Base-by-base conservation (phyloP, 2,329 filamentous ascomycete species). In the Mycocentrospora acerina region DNA sequence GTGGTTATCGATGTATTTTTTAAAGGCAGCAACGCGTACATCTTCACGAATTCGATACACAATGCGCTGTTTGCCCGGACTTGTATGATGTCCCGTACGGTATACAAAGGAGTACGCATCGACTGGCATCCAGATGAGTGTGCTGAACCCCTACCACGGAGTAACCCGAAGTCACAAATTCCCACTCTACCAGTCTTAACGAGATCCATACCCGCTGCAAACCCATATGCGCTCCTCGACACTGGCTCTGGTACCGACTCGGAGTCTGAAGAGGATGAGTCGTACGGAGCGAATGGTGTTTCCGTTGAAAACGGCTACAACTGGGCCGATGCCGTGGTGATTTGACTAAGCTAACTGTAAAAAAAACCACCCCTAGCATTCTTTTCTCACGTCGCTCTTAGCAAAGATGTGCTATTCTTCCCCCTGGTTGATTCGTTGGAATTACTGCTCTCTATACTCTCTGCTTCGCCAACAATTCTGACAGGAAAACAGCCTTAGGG, bases 1-100 rank as follows among this genome's bases (percentile, higher is more conserved):
- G 72, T 84, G 15, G 78, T 94, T 9, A 74, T 93, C 55, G 78
- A 78, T 29, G 69, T 93, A 29, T 47, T 49, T 34, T 84, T 86
- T 62, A 65, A 68, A 3, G 71, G 74, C 13, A 74, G 74, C 4
- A 79, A 82, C 62, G 85, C 79, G 42, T 80, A 80, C 62, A 81
- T 94, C 48, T 82, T 79, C 38, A 88, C 84, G 7, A 94, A 90
- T 63, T 89, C 87, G 0, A 77, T 94, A 8, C 78, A 85, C 56
- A 83, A 85, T 46, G 85, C 88, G 9, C 76, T 88, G 35, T 88
- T 84, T 65, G 87, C 88, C 7, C 79, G 81, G 13, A 86, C 80
- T 8, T 93, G 88, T 69, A 86, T 94, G 84, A 83, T 85, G 78
- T 74, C 69, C 39, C 64, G 68, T 40, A 80, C 78, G 11, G 76